Evolutionary conservation across 169 alveolate species (phyloP).

Genomic region (Cryptosporidium ryanae): DNA sequence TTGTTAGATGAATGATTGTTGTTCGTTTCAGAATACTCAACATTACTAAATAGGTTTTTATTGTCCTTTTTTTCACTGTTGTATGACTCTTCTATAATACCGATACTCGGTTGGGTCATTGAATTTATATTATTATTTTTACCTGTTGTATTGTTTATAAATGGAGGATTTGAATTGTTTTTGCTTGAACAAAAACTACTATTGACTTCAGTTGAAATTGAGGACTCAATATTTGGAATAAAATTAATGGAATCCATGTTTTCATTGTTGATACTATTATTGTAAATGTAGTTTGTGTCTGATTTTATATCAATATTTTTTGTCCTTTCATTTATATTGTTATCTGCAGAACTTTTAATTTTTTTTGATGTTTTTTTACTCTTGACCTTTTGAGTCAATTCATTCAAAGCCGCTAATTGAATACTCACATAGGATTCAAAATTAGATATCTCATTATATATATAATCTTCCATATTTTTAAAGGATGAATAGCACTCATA

Average conservation of each 20-base stretch:
- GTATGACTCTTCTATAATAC: too few species aligned
- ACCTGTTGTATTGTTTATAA: neutral
- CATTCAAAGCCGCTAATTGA: constrained; percentile 31
- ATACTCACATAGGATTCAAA: constrained; percentile 24
- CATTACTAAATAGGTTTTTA: too few species aligned
- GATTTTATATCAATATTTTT: too few species aligned
- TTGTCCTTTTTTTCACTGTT: too few species aligned
- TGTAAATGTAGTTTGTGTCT: too few species aligned
- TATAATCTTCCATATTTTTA: constrained; percentile 44
- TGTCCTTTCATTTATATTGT: neutral
- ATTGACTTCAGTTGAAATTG: constrained; percentile 21
- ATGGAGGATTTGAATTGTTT: constrained; percentile 55
- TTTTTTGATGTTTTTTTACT: neutral
- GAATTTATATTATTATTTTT: constrained; percentile 1
- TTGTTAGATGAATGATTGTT: neutral
- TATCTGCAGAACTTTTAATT: neutral
- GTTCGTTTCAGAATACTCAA: too few species aligned
- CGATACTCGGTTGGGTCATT: neutral
- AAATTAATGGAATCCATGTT: neutral
- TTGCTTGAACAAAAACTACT: constrained; percentile 26
- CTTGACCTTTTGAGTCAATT: constrained; percentile 23
- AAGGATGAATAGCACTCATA: constrained; percentile 31
- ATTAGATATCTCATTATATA: constrained; percentile 29
- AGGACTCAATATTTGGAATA: constrained; percentile 9
- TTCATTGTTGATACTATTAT: neutral